These are phyloP conservation scores for Saturnispora gosingensis DNA, from an alignment of 805 yeast genomes.

Conservation along the genomic window DNA sequence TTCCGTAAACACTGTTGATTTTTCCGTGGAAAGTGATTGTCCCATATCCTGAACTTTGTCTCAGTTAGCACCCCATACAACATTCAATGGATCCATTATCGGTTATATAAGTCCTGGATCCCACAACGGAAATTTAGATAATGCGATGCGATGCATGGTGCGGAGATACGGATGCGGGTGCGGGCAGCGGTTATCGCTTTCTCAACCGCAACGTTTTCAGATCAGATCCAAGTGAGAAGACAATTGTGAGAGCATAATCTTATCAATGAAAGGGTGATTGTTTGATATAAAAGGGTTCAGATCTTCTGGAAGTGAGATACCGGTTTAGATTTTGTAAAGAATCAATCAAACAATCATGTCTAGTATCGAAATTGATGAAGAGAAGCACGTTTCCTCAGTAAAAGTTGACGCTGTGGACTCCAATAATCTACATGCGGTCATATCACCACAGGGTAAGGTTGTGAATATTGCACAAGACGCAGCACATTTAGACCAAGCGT, in stretches of 20 bases:
- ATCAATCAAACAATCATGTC: not conserved
- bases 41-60: constrained; percentile 13
- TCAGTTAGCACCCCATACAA: not conserved
- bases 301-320: not conserved
- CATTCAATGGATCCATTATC: not conserved
- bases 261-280: not conserved
- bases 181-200: not conserved
- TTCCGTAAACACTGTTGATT: constrained; percentile 13
- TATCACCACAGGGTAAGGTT: constrained; percentile 11
- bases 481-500: constrained; percentile 11
- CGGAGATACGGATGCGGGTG: not conserved
- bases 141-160: not conserved
- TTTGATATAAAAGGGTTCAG: not conserved
- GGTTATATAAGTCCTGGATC: not conserved
- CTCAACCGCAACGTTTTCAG: not conserved
- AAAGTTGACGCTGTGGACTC: constrained; percentile 5
- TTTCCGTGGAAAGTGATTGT: constrained; percentile 18
- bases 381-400: constrained; percentile 1
- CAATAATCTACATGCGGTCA: constrained; percentile 8
- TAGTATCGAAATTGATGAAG: constrained; percentile 1
- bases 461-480: constrained; percentile 12
- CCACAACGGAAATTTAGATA: not conserved
- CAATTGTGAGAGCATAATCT: not conserved
- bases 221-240: not conserved
- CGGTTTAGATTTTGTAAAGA: not conserved